phyloP scores from a whole-genome alignment of 2,329 filamentous ascomycete species.

The Colletotrichum abscissum region DNA sequence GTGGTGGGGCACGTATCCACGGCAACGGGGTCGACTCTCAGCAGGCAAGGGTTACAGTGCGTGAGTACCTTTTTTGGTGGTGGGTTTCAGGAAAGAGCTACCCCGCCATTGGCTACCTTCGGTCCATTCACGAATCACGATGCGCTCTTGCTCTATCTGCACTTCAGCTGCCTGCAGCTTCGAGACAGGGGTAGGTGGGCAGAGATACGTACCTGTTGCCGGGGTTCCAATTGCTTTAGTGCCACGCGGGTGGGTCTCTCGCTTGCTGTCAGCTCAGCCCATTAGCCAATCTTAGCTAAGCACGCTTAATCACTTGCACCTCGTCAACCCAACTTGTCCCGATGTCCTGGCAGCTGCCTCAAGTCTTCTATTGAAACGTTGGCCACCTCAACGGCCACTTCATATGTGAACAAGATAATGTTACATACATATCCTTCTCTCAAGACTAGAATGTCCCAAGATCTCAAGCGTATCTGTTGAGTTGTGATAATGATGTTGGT shows the following conservation, averaged over 20 bases:
- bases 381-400: neutral
- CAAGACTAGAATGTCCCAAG: too few species aligned
- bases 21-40: conserved; percentile 20
- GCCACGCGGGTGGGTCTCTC: neutral
- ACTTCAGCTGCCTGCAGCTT: neutral
- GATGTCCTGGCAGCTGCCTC: too few species aligned
- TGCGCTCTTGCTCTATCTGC: neutral
- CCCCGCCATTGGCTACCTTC: conserved; percentile 20
- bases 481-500: neutral
- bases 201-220: neutral
- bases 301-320: neutral
- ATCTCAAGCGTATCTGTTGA: neutral
- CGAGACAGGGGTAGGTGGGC: too few species aligned
- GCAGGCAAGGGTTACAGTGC: neutral
- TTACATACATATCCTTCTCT: too few species aligned
- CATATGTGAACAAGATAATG: neutral
- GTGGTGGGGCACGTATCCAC: conserved; percentile 25
- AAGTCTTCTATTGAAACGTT: too few species aligned
- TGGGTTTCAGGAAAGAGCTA: conserved; percentile 33
- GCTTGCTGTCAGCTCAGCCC: conserved; percentile 12
- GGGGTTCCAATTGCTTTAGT: neutral
- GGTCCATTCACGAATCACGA: neutral
- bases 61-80: neutral
- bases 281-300: neutral
- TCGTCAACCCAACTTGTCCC: neutral